Percentiles rank a stretch among this genome's conserved stretches.
Evolutionary conservation across 768 basidiomycete species (phyloP).

Genomic region (Calocybe gangraenosa): DNA sequence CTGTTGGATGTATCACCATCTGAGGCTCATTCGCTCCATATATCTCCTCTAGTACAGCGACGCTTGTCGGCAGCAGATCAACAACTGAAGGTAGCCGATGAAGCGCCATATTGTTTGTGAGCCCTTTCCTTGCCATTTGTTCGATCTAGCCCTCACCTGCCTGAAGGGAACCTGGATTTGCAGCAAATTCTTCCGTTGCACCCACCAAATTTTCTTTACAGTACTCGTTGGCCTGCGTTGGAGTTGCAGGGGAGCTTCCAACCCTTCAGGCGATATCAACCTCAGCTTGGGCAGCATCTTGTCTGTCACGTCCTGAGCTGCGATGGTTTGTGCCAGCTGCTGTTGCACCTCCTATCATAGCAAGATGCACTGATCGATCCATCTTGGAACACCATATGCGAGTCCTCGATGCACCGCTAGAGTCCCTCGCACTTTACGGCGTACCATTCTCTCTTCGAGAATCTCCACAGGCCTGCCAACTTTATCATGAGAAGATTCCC

Average conservation of each 20-base stretch:
- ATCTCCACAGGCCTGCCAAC: slow-evolving; percentile 43
- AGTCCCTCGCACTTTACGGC: slow-evolving; percentile 79
- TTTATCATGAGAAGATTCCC: slow-evolving; percentile 49
- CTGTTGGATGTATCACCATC: slow-evolving; percentile 59
- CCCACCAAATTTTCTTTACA: slow-evolving; percentile 31
- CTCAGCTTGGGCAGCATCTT: slow-evolving; percentile 67
- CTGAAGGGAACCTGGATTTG: slow-evolving; percentile 53
- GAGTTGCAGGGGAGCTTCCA: slow-evolving; percentile 42
- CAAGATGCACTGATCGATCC: slow-evolving; percentile 70
- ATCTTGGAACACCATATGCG: slow-evolving; percentile 70
- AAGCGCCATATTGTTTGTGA: slow-evolving; percentile 42
- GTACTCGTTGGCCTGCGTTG: slow-evolving; percentile 25
- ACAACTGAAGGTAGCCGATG: slow-evolving; percentile 36
- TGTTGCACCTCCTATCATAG: slow-evolving; percentile 77
- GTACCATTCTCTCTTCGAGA: slow-evolving; percentile 66
- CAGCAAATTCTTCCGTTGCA: slow-evolving; percentile 29
- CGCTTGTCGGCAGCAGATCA: slow-evolving; percentile 44
- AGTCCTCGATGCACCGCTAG: slow-evolving; percentile 62
- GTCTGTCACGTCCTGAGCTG: slow-evolving; percentile 72
- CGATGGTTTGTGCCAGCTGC: slow-evolving; percentile 85
- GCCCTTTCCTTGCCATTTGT: not conserved
- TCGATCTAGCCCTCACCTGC: slow-evolving; percentile 6
- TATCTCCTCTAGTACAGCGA: slow-evolving; percentile 56
- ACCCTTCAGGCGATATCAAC: slow-evolving; percentile 57
- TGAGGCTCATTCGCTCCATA: slow-evolving; percentile 61